These are phyloP conservation scores for Trichoderma sp. DNA, from an alignment of 2,329 filamentous ascomycete species.

Conservation along the genomic window DNA sequence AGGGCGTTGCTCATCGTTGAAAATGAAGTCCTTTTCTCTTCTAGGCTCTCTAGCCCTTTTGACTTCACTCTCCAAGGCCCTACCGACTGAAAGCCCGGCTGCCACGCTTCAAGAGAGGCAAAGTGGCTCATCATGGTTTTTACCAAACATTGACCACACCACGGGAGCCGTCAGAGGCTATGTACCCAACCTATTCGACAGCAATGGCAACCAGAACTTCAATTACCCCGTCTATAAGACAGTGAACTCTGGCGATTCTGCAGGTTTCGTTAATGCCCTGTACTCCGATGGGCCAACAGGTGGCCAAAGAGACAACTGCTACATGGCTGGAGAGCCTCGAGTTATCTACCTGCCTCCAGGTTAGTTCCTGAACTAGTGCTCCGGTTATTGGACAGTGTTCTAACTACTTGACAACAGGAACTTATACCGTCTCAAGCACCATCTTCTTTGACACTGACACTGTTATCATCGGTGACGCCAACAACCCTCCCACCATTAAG, in stretches of 20 bases:
- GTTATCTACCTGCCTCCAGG: constrained; percentile 24
- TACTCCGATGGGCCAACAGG: constrained; percentile 21
- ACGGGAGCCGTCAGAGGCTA: constrained; percentile 23
- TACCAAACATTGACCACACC: constrained; percentile 25
- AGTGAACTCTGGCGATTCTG: constrained; percentile 15
- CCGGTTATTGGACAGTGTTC: background rate
- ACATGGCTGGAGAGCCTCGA: constrained; percentile 23
- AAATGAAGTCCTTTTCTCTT: constrained; percentile 18
- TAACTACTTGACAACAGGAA: constrained; percentile 15
- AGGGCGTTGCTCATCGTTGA: constrained; percentile 6
- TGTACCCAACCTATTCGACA: constrained; percentile 20
- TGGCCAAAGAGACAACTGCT: constrained; percentile 22
- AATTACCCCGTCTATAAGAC: constrained; percentile 24
- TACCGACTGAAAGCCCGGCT: constrained; percentile 4
- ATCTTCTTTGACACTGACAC: constrained; percentile 48
- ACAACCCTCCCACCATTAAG: constrained; percentile 66
- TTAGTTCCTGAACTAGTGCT: background rate
- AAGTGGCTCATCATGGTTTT: constrained; percentile 23
- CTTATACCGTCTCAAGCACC: constrained; percentile 21
- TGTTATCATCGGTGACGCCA: constrained; percentile 75
- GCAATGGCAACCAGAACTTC: constrained; percentile 17
- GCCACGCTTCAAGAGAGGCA: constrained; percentile 9
- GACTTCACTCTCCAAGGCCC: constrained; percentile 8
- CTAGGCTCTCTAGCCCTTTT: constrained; percentile 13
- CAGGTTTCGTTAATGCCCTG: constrained; percentile 17